A percentile compares a stretch with the other conserved stretches of the same genome.
These are phyloP conservation scores for Goniomonas avonlea DNA, from an alignment of 78 protist genomes.

Conservation along the genomic window DNA sequence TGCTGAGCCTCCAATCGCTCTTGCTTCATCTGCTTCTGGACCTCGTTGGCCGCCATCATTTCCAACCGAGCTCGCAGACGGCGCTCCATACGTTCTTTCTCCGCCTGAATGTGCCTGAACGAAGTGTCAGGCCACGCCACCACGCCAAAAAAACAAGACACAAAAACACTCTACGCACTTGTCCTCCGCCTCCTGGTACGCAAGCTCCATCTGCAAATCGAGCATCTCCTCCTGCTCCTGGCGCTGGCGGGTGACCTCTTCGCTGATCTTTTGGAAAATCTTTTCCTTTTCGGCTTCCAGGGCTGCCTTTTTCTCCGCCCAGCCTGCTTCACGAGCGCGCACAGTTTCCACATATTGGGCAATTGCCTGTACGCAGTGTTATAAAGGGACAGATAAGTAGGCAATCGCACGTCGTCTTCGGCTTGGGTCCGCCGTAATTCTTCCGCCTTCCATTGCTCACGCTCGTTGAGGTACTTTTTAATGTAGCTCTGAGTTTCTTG, in stretches of 20 bases:
- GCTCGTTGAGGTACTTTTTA: not conserved
- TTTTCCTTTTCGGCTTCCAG: slow-evolving; percentile 24
- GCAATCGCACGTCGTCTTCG: too few species aligned
- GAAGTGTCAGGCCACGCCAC: not conserved
- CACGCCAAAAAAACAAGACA: not conserved
- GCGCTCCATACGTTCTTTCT: not conserved
- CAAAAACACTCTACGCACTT: not conserved
- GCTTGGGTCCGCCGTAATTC: slow-evolving; percentile 1
- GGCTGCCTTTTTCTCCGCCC: slow-evolving; percentile 6
- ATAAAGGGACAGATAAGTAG: too few species aligned
- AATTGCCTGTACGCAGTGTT: too few species aligned
- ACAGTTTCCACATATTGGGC: not conserved
- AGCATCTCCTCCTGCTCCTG: slow-evolving; percentile 43
- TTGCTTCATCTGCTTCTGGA: slow-evolving; percentile 26
- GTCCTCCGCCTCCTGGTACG: slow-evolving; percentile 11
- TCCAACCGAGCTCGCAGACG: not conserved
- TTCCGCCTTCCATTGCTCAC: slow-evolving; percentile 6
- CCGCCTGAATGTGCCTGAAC: not conserved
- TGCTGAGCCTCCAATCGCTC: slow-evolving; percentile 9
- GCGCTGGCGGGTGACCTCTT: not conserved
- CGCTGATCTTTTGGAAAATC: slow-evolving; percentile 8
- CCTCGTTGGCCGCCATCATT: slow-evolving; percentile 5
- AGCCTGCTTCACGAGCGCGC: not conserved
- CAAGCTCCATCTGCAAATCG: slow-evolving; percentile 16
- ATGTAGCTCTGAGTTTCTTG: slow-evolving; percentile 5